Evolutionary conservation across 2,329 filamentous ascomycete genomes (phyloP).

Genomic region (Talaromyces verruculosus): DNA sequence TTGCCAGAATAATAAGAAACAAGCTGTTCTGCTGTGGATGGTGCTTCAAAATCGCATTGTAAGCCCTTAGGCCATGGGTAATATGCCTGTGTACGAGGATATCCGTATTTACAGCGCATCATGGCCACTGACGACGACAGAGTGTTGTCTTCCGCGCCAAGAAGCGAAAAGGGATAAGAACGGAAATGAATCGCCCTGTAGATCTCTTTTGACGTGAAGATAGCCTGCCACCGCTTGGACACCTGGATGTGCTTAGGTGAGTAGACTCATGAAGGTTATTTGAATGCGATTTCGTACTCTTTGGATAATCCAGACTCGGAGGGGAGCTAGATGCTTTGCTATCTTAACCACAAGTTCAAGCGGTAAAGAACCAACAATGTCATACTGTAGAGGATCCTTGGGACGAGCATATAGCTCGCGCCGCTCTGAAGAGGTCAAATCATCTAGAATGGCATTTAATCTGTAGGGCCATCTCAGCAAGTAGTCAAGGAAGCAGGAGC

Average conservation of each 20-base stretch:
- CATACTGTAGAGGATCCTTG: constrained; percentile 30
- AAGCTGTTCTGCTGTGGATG: not conserved
- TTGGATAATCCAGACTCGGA: constrained; percentile 32
- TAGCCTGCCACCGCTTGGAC: constrained; percentile 34
- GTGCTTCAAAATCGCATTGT: not conserved
- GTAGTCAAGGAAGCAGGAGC: not conserved
- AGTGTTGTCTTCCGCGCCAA: not conserved
- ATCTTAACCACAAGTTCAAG: constrained; percentile 35
- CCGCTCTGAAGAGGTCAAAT: constrained; percentile 34
- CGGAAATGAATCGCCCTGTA: constrained; percentile 24
- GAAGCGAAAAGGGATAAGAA: constrained; percentile 19
- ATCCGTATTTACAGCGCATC: constrained; percentile 1
- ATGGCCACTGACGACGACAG: not conserved
- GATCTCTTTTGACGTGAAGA: constrained; percentile 31
- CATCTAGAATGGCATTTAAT: constrained; percentile 31
- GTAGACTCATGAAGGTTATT: not conserved
- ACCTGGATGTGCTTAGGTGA: constrained; percentile 28
- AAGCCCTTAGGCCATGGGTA: not conserved
- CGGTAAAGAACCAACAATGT: constrained; percentile 37
- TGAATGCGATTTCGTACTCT: constrained; percentile 26
- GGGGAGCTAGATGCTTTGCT: constrained; percentile 28
- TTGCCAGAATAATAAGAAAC: constrained; percentile 13
- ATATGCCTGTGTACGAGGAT: not conserved
- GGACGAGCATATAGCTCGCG: constrained; percentile 29
- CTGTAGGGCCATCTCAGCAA: constrained; percentile 24